phyloP scores from a whole-genome alignment of 1,284 basidiomycete species.

The Pterula multifida region DNA sequence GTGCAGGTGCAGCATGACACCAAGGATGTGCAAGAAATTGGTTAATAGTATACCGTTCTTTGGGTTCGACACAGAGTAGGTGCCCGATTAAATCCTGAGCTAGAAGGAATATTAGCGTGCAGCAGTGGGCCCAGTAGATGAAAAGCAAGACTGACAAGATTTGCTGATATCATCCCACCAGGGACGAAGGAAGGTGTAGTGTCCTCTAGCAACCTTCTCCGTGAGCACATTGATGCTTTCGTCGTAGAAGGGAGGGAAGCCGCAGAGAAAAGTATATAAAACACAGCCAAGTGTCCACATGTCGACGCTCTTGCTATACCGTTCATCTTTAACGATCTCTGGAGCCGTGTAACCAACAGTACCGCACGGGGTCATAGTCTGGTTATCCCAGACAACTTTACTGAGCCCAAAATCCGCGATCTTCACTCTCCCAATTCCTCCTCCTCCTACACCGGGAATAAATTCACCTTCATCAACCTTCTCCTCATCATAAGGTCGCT shows the following conservation, averaged over 20 bases:
- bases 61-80: slow-evolving; percentile 90
- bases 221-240: slow-evolving; percentile 97
- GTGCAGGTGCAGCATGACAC: slow-evolving; percentile 65
- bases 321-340: slow-evolving; percentile 98
- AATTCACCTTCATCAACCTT: slow-evolving; percentile 99
- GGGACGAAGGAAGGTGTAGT: slow-evolving; percentile 97
- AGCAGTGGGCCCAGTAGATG: slow-evolving; percentile 9
- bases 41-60: slow-evolving; percentile 93
- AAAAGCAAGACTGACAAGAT: slow-evolving; percentile 38
- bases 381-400: slow-evolving; percentile 98
- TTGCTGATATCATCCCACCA: slow-evolving; percentile 98
- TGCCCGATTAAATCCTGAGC: slow-evolving; percentile 96
- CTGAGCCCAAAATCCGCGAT: slow-evolving; percentile 98
- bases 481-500: slow-evolving; percentile 92
- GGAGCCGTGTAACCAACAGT: slow-evolving; percentile 99
- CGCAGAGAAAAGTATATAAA: slow-evolving; percentile 96
- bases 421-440: slow-evolving; percentile 96
- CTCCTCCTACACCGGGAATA: slow-evolving; percentile 82
- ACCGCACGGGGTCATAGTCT: slow-evolving; percentile 98
- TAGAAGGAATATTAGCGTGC: slow-evolving; percentile 22
- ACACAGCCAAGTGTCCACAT: slow-evolving; percentile 99
- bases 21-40: slow-evolving; percentile 97
- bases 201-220: slow-evolving; percentile 94
- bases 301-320: slow-evolving; percentile 96
- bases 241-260: slow-evolving; percentile 98